Evolutionary conservation across 768 basidiomycete genomes (phyloP).

Genomic region (Lentinula boryana): DNA sequence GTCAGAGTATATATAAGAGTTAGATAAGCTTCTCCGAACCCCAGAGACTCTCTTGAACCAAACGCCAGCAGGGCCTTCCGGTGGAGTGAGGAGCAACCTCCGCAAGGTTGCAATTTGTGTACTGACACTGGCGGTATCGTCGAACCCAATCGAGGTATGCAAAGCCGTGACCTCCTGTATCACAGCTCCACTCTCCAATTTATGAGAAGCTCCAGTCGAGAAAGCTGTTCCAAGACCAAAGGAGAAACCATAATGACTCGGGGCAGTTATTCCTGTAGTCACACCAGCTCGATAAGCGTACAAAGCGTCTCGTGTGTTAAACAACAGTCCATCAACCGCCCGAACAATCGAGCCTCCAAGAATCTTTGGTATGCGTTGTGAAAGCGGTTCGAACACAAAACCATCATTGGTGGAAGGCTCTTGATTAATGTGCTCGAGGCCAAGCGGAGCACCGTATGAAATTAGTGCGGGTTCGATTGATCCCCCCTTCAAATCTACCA

Average conservation of each 20-base stretch:
- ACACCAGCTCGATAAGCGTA: conserved; percentile 69
- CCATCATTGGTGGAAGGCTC: conserved; percentile 75
- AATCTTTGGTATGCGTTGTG: conserved; percentile 37
- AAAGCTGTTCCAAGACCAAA: conserved; percentile 64
- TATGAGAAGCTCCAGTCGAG: conserved; percentile 52
- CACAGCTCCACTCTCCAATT: conserved; percentile 56
- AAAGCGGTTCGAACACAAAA: conserved; percentile 46
- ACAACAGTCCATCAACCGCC: conserved; percentile 72
- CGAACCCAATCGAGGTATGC: conserved; percentile 57
- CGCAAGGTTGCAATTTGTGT: conserved; percentile 77
- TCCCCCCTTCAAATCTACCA: conserved; percentile 69
- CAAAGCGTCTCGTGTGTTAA: conserved; percentile 66
- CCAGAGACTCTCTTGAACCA: conserved; percentile 42
- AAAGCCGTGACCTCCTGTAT: conserved; percentile 58
- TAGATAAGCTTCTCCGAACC: conserved; percentile 20
- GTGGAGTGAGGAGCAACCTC: conserved; percentile 44
- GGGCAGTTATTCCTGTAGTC: conserved; percentile 61
- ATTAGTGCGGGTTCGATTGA: conserved; percentile 59
- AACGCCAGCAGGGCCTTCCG: conserved; percentile 30
- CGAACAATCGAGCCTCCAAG: conserved; percentile 50
- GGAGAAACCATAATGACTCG: conserved; percentile 45
- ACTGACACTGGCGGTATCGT: conserved; percentile 55
- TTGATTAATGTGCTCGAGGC: conserved; percentile 59
- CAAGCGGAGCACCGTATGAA: conserved; percentile 67
- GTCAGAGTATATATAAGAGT: background rate